A percentile compares a stretch with the other conserved stretches of the same genome.
phyloP scores from a whole-genome alignment of 352 stramenopile species.

The Phytopythium litorale region DNA sequence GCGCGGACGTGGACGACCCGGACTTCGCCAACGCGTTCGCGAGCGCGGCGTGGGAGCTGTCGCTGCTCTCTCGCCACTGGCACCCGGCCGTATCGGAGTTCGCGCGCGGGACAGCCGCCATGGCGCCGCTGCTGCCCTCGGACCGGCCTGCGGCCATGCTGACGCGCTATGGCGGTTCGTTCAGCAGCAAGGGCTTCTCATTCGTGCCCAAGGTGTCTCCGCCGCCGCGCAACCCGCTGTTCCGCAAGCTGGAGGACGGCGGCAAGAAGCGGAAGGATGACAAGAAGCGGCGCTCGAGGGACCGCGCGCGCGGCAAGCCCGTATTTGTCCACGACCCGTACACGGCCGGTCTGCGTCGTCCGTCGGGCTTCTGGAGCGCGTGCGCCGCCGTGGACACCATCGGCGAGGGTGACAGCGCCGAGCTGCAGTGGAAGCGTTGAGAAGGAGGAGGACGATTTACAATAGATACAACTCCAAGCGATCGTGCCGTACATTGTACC shows the following conservation, averaged over 20 bases:
- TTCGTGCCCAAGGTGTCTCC: conserved; percentile 65
- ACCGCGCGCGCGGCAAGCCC: conserved; percentile 20
- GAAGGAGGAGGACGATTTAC: background rate
- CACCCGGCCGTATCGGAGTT: conserved; percentile 80
- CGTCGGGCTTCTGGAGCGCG: conserved; percentile 20
- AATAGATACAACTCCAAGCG: background rate
- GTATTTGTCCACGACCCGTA: conserved; percentile 68
- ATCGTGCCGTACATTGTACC: no score
- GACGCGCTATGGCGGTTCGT: conserved; percentile 33
- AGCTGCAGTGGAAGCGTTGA: conserved; percentile 2
- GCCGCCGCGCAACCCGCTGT: conserved; percentile 62
- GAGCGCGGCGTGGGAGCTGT: conserved; percentile 92
- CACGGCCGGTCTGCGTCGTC: conserved; percentile 23
- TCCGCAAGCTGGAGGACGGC: conserved; percentile 54
- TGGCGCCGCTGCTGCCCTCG: conserved; percentile 58
- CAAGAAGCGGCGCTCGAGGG: conserved; percentile 48
- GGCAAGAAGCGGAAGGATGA: conserved; percentile 44
- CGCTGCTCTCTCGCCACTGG: conserved; percentile 82
- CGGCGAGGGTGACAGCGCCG: background rate
- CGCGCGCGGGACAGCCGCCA: conserved; percentile 52
- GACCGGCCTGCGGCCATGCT: conserved; percentile 64
- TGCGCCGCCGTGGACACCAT: background rate
- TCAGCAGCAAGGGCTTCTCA: conserved; percentile 33
- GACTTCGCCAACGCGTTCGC: conserved; percentile 95
- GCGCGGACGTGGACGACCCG: conserved; percentile 89